A percentile compares a stretch with the other conserved stretches of the same genome.
Evolutionary conservation across 73 alveolate species (phyloP).

Genomic region (Paramecium sexaurelia): DNA sequence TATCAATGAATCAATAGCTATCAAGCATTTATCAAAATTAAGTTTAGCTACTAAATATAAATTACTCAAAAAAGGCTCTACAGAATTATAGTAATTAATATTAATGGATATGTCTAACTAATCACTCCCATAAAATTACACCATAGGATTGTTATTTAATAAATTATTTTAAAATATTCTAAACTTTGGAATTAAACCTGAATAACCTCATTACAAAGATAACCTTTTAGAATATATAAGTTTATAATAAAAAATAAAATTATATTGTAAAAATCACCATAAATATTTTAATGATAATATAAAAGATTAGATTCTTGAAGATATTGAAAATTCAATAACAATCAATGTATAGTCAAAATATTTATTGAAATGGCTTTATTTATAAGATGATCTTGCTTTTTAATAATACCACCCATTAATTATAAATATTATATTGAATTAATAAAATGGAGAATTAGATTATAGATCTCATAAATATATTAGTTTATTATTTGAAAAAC

Average conservation of each 20-base stretch:
- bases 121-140: not conserved
- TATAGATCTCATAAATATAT: not conserved
- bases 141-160: not conserved
- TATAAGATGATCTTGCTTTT: slow-evolving; percentile 16
- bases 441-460: slow-evolving; percentile 11
- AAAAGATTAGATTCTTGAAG: not conserved
- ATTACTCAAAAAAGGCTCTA: not conserved
- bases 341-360: not conserved
- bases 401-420: not conserved
- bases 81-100: not conserved
- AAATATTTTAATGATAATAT: slow-evolving; percentile 12
- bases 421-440: not conserved
- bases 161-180: not conserved
- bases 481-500: not conserved
- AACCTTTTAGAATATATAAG: not conserved
- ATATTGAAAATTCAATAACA: not conserved
- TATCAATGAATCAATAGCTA: not conserved
- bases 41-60: slow-evolving; percentile 37
- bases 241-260: not conserved
- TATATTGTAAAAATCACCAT: not conserved
- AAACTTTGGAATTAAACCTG: not conserved
- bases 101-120: not conserved
- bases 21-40: not conserved
- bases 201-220: not conserved
- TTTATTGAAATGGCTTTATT: slow-evolving; percentile 44